Evolutionary conservation across 805 yeast genomes (phyloP).

Genomic region (Kodamaea laetipori): DNA sequence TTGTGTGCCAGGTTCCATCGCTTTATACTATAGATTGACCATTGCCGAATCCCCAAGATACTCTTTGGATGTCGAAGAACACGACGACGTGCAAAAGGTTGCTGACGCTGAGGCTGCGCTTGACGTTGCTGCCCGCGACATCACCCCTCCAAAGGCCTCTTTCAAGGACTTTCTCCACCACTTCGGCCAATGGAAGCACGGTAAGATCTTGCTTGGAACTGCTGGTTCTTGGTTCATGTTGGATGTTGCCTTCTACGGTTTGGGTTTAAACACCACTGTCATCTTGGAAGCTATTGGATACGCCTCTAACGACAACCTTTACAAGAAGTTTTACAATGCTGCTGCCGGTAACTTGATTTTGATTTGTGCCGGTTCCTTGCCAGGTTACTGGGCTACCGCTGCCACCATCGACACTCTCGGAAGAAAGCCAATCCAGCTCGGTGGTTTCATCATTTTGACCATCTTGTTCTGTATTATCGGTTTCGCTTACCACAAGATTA

Average conservation of each 20-base stretch:
- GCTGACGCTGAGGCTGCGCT: conserved; percentile 50
- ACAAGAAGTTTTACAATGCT: conserved; percentile 67
- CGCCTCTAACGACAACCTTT: conserved; percentile 71
- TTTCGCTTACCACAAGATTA: conserved; percentile 73
- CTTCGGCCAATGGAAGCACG: conserved; percentile 84
- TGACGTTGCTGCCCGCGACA: conserved; percentile 39
- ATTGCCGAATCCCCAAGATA: conserved; percentile 95
- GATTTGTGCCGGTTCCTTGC: conserved; percentile 92
- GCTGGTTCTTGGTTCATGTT: conserved; percentile 90
- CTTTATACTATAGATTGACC: conserved; percentile 88
- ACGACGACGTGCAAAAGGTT: conserved; percentile 55
- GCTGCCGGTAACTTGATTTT: conserved; percentile 93
- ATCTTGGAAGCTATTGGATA: conserved; percentile 84
- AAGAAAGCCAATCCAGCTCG: conserved; percentile 79
- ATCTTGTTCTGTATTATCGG: conserved; percentile 77
- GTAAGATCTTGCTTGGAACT: conserved; percentile 81
- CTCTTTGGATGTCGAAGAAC: conserved; percentile 71
- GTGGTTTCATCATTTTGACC: conserved; percentile 75
- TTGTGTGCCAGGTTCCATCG: conserved; percentile 82
- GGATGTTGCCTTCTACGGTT: conserved; percentile 90
- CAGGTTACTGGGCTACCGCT: conserved; percentile 88
- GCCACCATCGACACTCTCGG: conserved; percentile 81
- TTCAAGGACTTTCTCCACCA: conserved; percentile 69
- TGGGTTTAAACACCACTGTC: conserved; percentile 77
- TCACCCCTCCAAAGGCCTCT: conserved; percentile 79